A percentile compares a stretch with the other conserved stretches of the same genome.
Conservation (phyloP, 805 yeast genomes). For the Candida chauliodis region DNA sequence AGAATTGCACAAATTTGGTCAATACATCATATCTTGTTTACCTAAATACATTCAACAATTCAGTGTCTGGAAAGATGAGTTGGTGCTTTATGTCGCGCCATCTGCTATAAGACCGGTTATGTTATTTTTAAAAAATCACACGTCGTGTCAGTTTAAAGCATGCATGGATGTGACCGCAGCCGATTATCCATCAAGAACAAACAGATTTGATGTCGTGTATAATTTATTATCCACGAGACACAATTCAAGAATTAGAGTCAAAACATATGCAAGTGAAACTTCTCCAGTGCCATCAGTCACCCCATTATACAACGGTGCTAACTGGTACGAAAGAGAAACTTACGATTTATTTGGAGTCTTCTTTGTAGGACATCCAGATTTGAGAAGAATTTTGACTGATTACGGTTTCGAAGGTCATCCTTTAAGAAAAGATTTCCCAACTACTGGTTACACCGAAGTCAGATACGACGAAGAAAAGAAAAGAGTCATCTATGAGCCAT, state of each 20-base stretch:
- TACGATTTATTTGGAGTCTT: conserved; percentile 85
- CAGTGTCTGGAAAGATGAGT: conserved; percentile 88
- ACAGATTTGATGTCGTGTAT: conserved; percentile 85
- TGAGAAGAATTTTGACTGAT: conserved; percentile 86
- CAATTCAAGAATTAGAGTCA: conserved; percentile 84
- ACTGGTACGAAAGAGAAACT: conserved; percentile 90
- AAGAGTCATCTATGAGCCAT: conserved; percentile 84
- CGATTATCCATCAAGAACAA: conserved; percentile 78
- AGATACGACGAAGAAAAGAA: conserved; percentile 89
- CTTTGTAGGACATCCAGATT: conserved; percentile 86
- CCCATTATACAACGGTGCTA: conserved; percentile 72
- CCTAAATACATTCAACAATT: conserved; percentile 83
- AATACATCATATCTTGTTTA: conserved; percentile 69
- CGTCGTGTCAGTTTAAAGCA: conserved; percentile 75
- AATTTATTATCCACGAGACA: conserved; percentile 76
- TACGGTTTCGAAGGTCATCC: conserved; percentile 94
- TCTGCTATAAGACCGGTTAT: conserved; percentile 68
- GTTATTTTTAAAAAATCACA: conserved; percentile 70
- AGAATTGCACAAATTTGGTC: conserved; percentile 78
- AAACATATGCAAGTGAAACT: conserved; percentile 82
- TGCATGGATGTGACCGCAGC: conserved; percentile 83
- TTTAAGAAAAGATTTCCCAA: conserved; percentile 87
- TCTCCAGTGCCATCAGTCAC: conserved; percentile 77
- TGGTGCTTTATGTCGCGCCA: conserved; percentile 73
- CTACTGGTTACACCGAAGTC: conserved; percentile 87